Evolutionary conservation across 331 rosid genomes (phyloP).

Genomic region (Acacia concinna): DNA sequence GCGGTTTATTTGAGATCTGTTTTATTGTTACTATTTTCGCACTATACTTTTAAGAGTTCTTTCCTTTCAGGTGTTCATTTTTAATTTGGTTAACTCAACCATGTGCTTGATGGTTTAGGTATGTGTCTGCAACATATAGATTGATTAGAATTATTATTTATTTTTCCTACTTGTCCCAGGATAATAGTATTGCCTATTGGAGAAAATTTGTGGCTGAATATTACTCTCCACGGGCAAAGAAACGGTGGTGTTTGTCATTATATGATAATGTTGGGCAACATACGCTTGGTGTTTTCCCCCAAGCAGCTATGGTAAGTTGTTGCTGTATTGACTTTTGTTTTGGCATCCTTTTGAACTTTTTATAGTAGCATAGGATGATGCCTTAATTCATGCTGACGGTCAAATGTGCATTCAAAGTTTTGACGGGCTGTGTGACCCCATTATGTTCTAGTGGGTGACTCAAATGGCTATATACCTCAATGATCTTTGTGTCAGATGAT

Average conservation of each 20-base stretch:
- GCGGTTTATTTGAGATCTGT: slow-evolving; percentile 21
- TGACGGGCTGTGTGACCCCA: neutral
- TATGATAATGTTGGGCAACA: slow-evolving; percentile 87
- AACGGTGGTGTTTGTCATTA: slow-evolving; percentile 87
- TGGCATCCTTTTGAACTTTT: neutral
- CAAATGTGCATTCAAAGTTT: neutral
- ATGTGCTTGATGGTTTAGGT: slow-evolving; percentile 2
- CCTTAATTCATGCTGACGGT: neutral
- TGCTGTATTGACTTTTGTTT: slow-evolving; percentile 15
- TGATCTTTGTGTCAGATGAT: neutral
- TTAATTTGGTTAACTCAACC: neutral
- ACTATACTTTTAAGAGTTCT: neutral
- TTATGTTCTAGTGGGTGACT: neutral
- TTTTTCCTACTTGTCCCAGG: slow-evolving; percentile 50
- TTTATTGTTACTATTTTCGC: neutral
- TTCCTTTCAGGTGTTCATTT: neutral
- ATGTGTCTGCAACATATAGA: neutral
- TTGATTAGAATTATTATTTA: neutral
- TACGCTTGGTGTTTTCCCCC: slow-evolving; percentile 92
- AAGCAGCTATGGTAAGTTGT: slow-evolving; percentile 78
- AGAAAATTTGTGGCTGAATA: slow-evolving; percentile 94
- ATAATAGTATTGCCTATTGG: slow-evolving; percentile 94
- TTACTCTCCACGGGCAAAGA: slow-evolving; percentile 95
- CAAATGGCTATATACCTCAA: neutral
- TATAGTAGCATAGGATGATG: neutral